phyloP scores from a whole-genome alignment of 495 filamentous ascomycete species.

The Echria macrotheca region DNA sequence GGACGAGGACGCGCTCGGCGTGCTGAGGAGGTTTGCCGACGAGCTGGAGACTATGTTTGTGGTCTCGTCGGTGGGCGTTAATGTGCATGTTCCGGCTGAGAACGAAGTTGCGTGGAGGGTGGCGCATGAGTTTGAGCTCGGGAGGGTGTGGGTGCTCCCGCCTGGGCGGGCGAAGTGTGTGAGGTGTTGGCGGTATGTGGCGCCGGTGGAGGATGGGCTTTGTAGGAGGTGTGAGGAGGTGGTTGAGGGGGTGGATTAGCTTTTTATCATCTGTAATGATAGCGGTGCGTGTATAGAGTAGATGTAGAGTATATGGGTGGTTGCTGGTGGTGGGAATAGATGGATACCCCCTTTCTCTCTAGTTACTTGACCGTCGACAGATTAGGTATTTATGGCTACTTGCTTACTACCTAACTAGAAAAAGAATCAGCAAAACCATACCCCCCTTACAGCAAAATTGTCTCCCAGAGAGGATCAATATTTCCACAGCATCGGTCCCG shows the following conservation, averaged over 20 bases:
- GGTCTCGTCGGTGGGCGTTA: conserved; percentile 61
- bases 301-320: too few species aligned
- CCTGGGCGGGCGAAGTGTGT: conserved; percentile 67
- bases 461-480: too few species aligned
- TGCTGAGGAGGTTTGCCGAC: conserved; percentile 50
- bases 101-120: conserved; percentile 56
- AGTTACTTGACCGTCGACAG: too few species aligned
- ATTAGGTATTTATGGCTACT: too few species aligned
- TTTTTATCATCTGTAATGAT: too few species aligned
- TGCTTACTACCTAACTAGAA: too few species aligned
- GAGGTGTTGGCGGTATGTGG: conserved; percentile 81
- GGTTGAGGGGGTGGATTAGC: conserved; percentile 31
- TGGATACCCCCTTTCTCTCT: too few species aligned
- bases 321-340: too few species aligned
- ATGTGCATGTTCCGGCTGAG: conserved; percentile 25
- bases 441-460: too few species aligned
- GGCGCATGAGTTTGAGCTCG: conserved; percentile 47
- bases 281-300: not conserved
- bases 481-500: too few species aligned
- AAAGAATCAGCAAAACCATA: not conserved
- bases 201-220: conserved; percentile 51
- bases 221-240: conserved; percentile 72
- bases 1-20: conserved; percentile 16
- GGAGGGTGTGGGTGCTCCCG: conserved; percentile 57
- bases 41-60: conserved; percentile 74